Percentiles rank a stretch among this genome's conserved stretches.
phyloP scores from a whole-genome alignment of 2,329 filamentous ascomycete species.

The Venturia nashicola region DNA sequence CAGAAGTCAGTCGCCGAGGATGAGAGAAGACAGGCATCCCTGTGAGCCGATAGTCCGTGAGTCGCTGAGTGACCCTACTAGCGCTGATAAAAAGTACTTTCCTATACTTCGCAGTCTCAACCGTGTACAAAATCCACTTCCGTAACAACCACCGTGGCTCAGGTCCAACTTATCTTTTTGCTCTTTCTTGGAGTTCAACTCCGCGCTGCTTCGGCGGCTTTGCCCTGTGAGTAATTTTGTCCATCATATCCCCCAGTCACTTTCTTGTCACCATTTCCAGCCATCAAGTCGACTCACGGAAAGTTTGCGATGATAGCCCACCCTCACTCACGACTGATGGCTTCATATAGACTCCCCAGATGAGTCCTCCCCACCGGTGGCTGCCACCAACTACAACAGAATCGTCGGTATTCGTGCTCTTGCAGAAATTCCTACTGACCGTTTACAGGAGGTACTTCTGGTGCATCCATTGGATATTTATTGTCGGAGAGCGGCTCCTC shows the following conservation, averaged over 20 bases:
- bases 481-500: neutral
- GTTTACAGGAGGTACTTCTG: neutral
- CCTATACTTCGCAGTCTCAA: neutral
- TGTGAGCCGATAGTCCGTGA: neutral
- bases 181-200: neutral
- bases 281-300: slow-evolving; percentile 4
- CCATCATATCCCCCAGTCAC: neutral
- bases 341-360: neutral
- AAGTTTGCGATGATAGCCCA: neutral
- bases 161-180: neutral
- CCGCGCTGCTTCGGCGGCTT: neutral
- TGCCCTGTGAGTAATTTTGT: neutral
- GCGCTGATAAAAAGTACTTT: neutral
- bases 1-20: no score
- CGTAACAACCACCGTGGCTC: neutral
- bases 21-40: neutral
- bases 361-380: neutral
- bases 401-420: neutral
- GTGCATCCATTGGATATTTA: neutral
- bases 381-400: neutral
- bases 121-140: neutral
- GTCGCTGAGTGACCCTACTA: neutral
- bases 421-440: neutral
- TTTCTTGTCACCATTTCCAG: neutral
- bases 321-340: neutral